These are phyloP conservation scores for Ceratobasidium sp. DNA, from an alignment of 1,284 basidiomycete species.

Conservation along the genomic window DNA sequence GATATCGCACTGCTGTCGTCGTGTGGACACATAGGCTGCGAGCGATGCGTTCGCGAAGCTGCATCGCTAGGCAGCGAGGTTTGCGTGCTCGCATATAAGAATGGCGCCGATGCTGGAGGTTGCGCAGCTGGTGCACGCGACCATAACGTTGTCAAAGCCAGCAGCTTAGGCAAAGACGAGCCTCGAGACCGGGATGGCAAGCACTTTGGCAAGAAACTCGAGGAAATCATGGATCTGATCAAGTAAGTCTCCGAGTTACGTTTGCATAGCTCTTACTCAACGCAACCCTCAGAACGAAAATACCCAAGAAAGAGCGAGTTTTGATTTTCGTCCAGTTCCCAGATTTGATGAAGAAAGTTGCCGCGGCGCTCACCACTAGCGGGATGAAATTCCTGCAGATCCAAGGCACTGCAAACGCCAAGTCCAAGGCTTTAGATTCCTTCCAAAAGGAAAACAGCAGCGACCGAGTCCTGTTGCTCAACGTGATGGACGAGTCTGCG, in stretches of 20 bases:
- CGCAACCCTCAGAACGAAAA: conserved; percentile 62
- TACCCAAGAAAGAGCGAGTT: conserved; percentile 82
- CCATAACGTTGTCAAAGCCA: conserved; percentile 84
- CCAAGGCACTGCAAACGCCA: conserved; percentile 77
- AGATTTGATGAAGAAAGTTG: conserved; percentile 90
- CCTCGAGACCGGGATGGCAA: conserved; percentile 75
- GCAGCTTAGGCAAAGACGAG: conserved; percentile 85
- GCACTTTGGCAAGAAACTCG: conserved; percentile 90
- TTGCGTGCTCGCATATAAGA: conserved; percentile 66
- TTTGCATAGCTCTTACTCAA: not conserved
- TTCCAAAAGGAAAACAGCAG: conserved; percentile 83
- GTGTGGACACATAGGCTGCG: conserved; percentile 88
- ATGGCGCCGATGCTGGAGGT: conserved; percentile 65
- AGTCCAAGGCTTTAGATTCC: conserved; percentile 81
- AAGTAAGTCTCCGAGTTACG: conserved; percentile 62
- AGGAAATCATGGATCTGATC: conserved; percentile 84
- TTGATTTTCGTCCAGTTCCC: conserved; percentile 95
- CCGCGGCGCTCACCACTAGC: conserved; percentile 78
- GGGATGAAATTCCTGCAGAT: conserved; percentile 84
- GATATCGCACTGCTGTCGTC: conserved; percentile 88
- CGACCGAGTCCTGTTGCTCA: conserved; percentile 82
- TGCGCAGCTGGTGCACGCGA: conserved; percentile 79
- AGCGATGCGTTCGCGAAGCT: conserved; percentile 73
- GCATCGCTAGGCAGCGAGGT: conserved; percentile 74
- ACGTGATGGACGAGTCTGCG: conserved; percentile 93